These are phyloP conservation scores for Vaccinium macrocarpon DNA, from an alignment of 148 eudicot genomes.

Conservation along the genomic window DNA sequence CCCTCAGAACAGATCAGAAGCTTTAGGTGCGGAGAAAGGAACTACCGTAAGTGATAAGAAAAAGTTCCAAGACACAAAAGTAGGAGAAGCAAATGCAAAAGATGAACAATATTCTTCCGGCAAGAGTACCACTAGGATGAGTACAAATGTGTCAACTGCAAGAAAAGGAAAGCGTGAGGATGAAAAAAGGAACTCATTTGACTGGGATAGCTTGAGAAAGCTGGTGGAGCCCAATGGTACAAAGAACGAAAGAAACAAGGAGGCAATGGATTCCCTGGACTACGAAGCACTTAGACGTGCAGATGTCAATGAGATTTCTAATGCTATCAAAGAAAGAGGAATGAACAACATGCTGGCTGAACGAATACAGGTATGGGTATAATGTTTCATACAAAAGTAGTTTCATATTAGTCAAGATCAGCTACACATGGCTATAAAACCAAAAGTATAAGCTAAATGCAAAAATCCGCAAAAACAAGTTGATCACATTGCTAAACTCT, in stretches of 20 bases:
- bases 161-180: constrained; percentile 39
- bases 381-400: background rate
- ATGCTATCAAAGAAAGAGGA: constrained; percentile 50
- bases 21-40: constrained; percentile 3
- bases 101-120: constrained; percentile 21
- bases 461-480: constrained; percentile 2
- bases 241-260: constrained; percentile 34
- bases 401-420: background rate
- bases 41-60: constrained; percentile 17
- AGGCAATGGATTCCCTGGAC: constrained; percentile 45
- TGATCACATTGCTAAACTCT: constrained; percentile 1
- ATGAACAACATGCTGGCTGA: constrained; percentile 64
- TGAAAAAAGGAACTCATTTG: constrained; percentile 33
- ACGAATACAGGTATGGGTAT: constrained; percentile 43
- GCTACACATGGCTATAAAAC: background rate
- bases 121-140: constrained; percentile 21
- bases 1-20: constrained; percentile 10
- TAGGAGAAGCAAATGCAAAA: constrained; percentile 22
- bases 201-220: constrained; percentile 71
- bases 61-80: constrained; percentile 11
- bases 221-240: constrained; percentile 29
- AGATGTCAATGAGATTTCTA: constrained; percentile 43
- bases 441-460: background rate
- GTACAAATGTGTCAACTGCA: constrained; percentile 21
- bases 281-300: constrained; percentile 52